Base-by-base conservation (phyloP, 164 flowering plant species). In the Vitis riparia region DNA sequence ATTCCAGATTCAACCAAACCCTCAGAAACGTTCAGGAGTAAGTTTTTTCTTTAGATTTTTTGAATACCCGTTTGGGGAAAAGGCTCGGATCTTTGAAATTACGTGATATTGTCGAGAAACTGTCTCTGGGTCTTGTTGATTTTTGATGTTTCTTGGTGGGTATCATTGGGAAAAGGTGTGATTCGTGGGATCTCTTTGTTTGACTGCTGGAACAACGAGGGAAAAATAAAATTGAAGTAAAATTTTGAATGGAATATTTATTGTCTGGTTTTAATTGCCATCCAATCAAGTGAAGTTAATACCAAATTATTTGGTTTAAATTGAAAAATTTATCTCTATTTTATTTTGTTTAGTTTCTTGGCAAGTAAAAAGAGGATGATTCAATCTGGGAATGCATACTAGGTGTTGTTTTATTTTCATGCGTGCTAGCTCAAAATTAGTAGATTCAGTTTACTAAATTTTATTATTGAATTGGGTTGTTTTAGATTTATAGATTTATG, bases 11-110 rank as follows among this genome's bases (percentile, higher is more conserved):
- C 85, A 89, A 83, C 37, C 97, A 88, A 67, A 91, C 97, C 72
- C 94, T 91, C 76, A 78, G 88, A 66, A 91, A 84, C 75, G 93
- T 89, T 69, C 97, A 89, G 80, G 94, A 92, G 97, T 91, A 79
- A 27, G 72, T 23, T 71, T 57, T 62, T 51, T 1, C 65, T 17
- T 61, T 6, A 44, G 60, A 52, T 62, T 63, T 55, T 67, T 75
- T 51, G 65, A 71, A 6, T 17, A 51, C 49, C 16, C 71, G 19
- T 37, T 58, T 65, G 30, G 51, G 19, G 8, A 50, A 19, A 16
- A 10, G 30, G 8, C 27, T 65, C 48, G 5, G 65, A 62, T 62
- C 68, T 59, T 19, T 59, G 11, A 9, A 49, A 59, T 37, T 68
- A 2, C 19, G 9, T 7, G 11, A 51, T 15, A 27, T 73, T n/a